These are phyloP conservation scores for Fusarium goolgardi DNA, from an alignment of 2,329 filamentous ascomycete species.

Conservation along the genomic window DNA sequence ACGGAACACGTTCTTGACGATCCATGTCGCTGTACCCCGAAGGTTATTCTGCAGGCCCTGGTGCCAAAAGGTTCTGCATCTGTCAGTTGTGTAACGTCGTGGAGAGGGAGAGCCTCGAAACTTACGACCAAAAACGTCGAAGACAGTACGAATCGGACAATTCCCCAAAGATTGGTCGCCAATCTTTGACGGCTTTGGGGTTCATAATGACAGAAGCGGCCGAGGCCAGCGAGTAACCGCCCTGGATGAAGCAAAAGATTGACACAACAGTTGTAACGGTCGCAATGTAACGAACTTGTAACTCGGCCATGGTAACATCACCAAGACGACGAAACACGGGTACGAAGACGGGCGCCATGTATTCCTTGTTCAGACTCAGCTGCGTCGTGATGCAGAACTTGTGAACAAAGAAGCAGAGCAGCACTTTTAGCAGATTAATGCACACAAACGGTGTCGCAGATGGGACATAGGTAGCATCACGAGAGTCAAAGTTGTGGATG, in stretches of 20 bases:
- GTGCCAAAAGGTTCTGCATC: constrained; percentile 36
- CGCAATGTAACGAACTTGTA: constrained; percentile 37
- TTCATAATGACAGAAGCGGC: constrained; percentile 25
- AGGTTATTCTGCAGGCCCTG: constrained; percentile 40
- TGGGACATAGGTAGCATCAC: constrained; percentile 26
- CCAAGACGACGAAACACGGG: constrained; percentile 31
- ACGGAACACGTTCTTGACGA: constrained; percentile 28
- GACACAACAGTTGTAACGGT: constrained; percentile 38
- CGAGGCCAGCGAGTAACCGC: constrained; percentile 34
- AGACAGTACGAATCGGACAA: constrained; percentile 31
- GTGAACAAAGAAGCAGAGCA: constrained; percentile 32
- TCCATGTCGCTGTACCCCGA: constrained; percentile 34
- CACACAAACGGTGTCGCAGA: constrained; percentile 14
- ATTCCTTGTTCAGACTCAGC: constrained; percentile 25
- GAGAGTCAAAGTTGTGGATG: constrained; percentile 39
- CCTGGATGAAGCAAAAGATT: constrained; percentile 41
- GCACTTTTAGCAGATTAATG: constrained; percentile 28
- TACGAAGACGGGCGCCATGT: constrained; percentile 26
- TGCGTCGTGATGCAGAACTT: constrained; percentile 35
- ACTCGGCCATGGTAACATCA: constrained; percentile 17
- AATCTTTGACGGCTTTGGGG: constrained; percentile 31
- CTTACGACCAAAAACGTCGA: constrained; percentile 40
- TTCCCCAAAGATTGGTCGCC: constrained; percentile 36
- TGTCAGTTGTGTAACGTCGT: not conserved
- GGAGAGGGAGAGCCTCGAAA: not conserved